Percentiles rank a stretch among this genome's conserved stretches.
Conservation (phyloP, 768 basidiomycete species). For the Rhodotorula diobovata region DNA sequence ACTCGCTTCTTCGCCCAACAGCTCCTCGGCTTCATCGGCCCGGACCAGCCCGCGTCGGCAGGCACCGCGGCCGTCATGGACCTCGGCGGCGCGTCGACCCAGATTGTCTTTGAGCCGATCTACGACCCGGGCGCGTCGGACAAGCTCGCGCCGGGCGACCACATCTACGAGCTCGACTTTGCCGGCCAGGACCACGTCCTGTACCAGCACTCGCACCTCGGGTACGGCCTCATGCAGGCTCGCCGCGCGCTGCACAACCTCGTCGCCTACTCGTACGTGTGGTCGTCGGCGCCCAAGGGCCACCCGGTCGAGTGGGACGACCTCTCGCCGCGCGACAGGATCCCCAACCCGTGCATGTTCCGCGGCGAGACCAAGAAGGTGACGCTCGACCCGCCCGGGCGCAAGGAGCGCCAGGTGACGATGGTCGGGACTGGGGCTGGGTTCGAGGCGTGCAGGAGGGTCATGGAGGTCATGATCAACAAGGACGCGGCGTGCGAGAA, state of each 20-base stretch:
- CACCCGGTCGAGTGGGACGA: constrained; percentile 47
- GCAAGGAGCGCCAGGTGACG: constrained; percentile 59
- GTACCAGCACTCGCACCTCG: constrained; percentile 97
- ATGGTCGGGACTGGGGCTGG: constrained; percentile 80
- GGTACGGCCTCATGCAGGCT: constrained; percentile 89
- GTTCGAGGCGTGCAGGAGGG: constrained; percentile 76
- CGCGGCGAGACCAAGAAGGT: constrained; percentile 61
- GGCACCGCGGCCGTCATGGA: constrained; percentile 84
- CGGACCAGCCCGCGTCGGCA: constrained; percentile 52
- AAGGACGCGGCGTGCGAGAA: constrained; percentile 91
- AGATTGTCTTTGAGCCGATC: constrained; percentile 90
- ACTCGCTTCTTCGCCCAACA: not conserved
- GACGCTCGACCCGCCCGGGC: constrained; percentile 56
- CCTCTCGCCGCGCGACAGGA: constrained; percentile 45
- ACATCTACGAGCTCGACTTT: constrained; percentile 79
- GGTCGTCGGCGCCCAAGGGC: constrained; percentile 39
- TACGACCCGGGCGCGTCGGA: constrained; percentile 53
- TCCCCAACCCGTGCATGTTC: constrained; percentile 80
- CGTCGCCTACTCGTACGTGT: constrained; percentile 76
- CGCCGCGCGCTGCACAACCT: constrained; percentile 77
- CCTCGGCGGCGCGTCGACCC: constrained; percentile 92
- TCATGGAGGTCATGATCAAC: constrained; percentile 84
- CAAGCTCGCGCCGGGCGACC: constrained; percentile 71
- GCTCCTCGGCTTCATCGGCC: constrained; percentile 67
- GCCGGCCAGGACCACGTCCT: constrained; percentile 66